Evolutionary conservation across 495 filamentous ascomycete species (phyloP).

Genomic region (Clavariopsis aquatica): DNA sequence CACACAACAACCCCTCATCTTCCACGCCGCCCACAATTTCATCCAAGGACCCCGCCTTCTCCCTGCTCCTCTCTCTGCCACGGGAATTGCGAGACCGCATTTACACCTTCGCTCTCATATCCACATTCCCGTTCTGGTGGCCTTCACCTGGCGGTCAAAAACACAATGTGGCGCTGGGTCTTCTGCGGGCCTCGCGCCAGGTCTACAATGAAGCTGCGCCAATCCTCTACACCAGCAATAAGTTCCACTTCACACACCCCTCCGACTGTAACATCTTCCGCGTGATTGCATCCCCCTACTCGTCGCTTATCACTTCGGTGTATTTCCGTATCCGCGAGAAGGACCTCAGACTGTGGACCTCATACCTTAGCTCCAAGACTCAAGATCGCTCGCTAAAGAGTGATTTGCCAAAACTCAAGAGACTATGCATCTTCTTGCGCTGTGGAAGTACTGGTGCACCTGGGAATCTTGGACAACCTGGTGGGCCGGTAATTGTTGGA

Average conservation of each 20-base stretch:
- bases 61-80: conserved; percentile 43
- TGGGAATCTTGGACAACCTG: conserved; percentile 13
- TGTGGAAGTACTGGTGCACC: conserved; percentile 16
- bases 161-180: conserved; percentile 36
- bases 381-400: conserved; percentile 36
- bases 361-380: conserved; percentile 40
- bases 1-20: conserved; percentile 17
- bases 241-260: conserved; percentile 43
- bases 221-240: conserved; percentile 44
- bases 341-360: conserved; percentile 45
- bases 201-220: conserved; percentile 47
- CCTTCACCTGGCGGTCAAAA: conserved; percentile 11
- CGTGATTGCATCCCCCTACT: conserved; percentile 36
- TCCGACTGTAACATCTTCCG: conserved; percentile 48
- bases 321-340: conserved; percentile 41
- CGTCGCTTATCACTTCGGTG: conserved; percentile 32
- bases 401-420: conserved; percentile 42
- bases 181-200: conserved; percentile 42
- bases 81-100: conserved; percentile 46
- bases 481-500: background rate
- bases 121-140: conserved; percentile 38
- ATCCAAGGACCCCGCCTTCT: conserved; percentile 21
- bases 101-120: conserved; percentile 43
- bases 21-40: background rate
- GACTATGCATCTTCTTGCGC: conserved; percentile 41